Base-by-base conservation (phyloP, 2,329 filamentous ascomycete genomes). In the Boeremia lycopersici region DNA sequence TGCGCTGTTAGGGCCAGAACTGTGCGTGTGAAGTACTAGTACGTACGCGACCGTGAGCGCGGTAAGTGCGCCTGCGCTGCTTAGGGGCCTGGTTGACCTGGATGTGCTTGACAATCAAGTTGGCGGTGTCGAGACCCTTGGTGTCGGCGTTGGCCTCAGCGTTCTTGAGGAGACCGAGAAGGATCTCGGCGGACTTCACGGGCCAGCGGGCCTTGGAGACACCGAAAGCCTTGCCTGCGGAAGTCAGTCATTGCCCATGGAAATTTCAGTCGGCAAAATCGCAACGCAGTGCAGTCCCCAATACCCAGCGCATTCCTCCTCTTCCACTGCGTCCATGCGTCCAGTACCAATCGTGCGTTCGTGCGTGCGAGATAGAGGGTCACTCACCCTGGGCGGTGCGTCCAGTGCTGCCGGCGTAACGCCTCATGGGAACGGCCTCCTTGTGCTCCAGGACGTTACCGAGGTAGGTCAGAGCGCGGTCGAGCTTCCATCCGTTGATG, bases 81-180 rank as follows among this genome's bases (percentile, higher is more conserved):
- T 98, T 98, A 76, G 95, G 95, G 73, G 95, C 96, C 87, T 99
- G 95, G 91, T 99, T 99, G 87, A 99, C 95, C 86, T 99, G 95
- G 84, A 99, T 99, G 90, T 97, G 96, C 91, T 97, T 97, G 84
- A 99, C 90, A 78, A 98, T 83, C 78, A 99, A 86, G 86, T 96
- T 96, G 83, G 88, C 89, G 78, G 93, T 98, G 83, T 99, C 80
- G 54, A 81, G 74, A 8, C 83, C 82, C 61, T 77, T 74, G 61
- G 74, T 74, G 64, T 79, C 77, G 66, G 77, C 74, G 57, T 78
- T 77, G 65, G 74, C 73, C 65, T 79, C 77, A 56, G 74, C 75
- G 66, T 79, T 76, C 70, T 77, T 78, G 59, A 99, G 90, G 74
- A 99, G 91, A 78, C 89, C 90, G 81, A 97, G 88, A 65, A 99